Conservation (phyloP, 2,329 filamentous ascomycete species). For the Curvularia eragrostidis region DNA sequence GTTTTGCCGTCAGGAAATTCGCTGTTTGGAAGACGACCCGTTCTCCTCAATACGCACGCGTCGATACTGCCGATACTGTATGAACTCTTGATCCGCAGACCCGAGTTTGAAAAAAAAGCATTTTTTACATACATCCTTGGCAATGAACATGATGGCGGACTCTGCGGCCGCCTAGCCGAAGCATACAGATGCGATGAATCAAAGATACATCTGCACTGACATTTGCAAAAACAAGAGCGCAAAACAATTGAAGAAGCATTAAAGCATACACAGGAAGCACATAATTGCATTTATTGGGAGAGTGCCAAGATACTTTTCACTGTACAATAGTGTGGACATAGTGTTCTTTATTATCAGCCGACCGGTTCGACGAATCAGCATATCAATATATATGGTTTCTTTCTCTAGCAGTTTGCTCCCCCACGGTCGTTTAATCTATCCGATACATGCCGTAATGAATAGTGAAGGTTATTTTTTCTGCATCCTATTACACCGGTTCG, state of each 20-base stretch:
- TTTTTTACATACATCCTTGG: constrained; percentile 16
- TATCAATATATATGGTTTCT: background rate
- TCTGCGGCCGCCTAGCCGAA: constrained; percentile 4
- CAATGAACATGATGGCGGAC: constrained; percentile 1
- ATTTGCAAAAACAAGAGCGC: background rate
- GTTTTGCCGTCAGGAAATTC: constrained; percentile 30
- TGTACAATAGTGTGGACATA: constrained; percentile 16
- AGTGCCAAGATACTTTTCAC: constrained; percentile 10
- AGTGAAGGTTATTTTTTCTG: background rate
- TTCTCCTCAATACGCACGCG: constrained; percentile 25
- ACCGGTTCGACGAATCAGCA: constrained; percentile 14
- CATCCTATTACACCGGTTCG: too few species aligned
- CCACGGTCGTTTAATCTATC: background rate
- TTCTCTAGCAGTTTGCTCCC: background rate
- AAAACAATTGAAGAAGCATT: background rate
- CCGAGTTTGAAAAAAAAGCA: constrained; percentile 1
- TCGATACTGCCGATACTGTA: constrained; percentile 26
- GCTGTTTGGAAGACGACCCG: constrained; percentile 30
- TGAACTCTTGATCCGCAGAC: constrained; percentile 8
- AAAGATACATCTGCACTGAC: background rate
- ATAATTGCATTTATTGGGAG: background rate
- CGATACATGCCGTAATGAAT: background rate
- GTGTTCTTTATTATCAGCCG: constrained; percentile 14
- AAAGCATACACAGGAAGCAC: background rate
- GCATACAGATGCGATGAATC: background rate